phyloP scores from a whole-genome alignment of 2,329 filamentous ascomycete species.

The Alternaria angustiovoidea region DNA sequence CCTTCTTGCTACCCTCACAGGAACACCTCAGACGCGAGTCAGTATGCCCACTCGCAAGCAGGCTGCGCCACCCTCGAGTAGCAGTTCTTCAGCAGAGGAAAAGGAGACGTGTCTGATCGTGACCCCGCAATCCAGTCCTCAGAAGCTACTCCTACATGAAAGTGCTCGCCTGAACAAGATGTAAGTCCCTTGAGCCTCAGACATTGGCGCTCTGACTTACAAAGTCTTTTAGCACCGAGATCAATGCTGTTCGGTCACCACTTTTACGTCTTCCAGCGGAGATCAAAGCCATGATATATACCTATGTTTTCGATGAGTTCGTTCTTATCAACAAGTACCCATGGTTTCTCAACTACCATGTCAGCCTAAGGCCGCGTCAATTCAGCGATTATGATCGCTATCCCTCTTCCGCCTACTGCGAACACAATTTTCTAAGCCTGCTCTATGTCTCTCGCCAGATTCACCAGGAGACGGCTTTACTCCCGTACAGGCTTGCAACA shows the following conservation, averaged over 20 bases:
- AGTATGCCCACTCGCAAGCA: too few relatives aligned
- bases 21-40: too few relatives aligned
- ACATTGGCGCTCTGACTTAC: not conserved
- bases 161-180: not conserved
- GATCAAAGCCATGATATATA: slow-evolving; percentile 9
- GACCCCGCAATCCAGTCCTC: accelerated
- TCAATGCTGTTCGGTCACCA: not conserved
- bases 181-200: accelerated
- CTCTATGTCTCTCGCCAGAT: slow-evolving; percentile 16
- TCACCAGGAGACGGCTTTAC: slow-evolving; percentile 14
- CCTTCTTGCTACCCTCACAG: accelerated
- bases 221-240: not conserved
- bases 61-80: too few relatives aligned
- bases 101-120: not conserved
- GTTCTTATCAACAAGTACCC: too few relatives aligned
- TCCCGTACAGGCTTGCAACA: slow-evolving; percentile 2
- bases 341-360: too few relatives aligned
- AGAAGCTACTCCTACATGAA: not conserved
- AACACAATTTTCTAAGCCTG: not conserved
- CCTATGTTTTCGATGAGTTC: not conserved
- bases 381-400: too few relatives aligned
- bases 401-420: too few relatives aligned
- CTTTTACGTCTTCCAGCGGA: slow-evolving; percentile 16
- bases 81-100: not conserved
- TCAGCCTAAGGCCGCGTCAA: accelerated